Percentiles rank a stretch among this genome's conserved stretches.
phyloP scores from a whole-genome alignment of 1,284 basidiomycete genomes.

The Moesziomyces parantarcticus region DNA sequence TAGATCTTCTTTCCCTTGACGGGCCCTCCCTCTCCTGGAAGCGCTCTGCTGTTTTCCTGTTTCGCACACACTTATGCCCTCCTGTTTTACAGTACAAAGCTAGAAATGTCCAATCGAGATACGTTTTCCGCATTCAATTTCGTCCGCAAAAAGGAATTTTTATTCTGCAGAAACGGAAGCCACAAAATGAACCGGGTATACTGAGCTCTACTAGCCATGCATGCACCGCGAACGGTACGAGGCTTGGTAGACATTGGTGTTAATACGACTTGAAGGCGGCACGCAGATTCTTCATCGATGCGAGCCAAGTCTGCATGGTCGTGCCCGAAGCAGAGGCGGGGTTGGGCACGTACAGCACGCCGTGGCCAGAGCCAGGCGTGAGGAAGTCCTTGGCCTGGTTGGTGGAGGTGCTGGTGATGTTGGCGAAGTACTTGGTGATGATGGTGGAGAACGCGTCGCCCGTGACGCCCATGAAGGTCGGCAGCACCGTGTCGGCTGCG shows the following conservation, averaged over 20 bases:
- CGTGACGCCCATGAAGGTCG: conserved; percentile 10
- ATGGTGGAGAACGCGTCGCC: conserved; percentile 3
- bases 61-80: not conserved
- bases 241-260: not conserved
- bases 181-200: too few relatives aligned
- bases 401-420: conserved; percentile 16
- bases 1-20: not conserved
- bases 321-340: conserved; percentile 8
- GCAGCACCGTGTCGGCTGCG: conserved; percentile 6
- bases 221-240: too few relatives aligned
- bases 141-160: too few relatives aligned
- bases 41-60: too few relatives aligned
- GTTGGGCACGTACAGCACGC: conserved; percentile 5
- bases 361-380: conserved; percentile 4
- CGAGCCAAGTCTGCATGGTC: conserved; percentile 17
- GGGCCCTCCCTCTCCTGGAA: too few relatives aligned
- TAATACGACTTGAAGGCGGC: conserved; percentile 6
- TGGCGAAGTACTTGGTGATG: conserved; percentile 18
- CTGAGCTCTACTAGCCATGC: too few relatives aligned
- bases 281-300: conserved; percentile 11
- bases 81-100: not conserved
- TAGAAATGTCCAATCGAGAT: not conserved
- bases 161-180: too few relatives aligned
- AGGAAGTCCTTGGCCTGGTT: conserved; percentile 31
- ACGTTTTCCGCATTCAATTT: not conserved